Evolutionary conservation across 306 rosid species (phyloP), one percentile per base, ranked within the genome.

Genomic region (Sesbania bispinosa): DNA sequence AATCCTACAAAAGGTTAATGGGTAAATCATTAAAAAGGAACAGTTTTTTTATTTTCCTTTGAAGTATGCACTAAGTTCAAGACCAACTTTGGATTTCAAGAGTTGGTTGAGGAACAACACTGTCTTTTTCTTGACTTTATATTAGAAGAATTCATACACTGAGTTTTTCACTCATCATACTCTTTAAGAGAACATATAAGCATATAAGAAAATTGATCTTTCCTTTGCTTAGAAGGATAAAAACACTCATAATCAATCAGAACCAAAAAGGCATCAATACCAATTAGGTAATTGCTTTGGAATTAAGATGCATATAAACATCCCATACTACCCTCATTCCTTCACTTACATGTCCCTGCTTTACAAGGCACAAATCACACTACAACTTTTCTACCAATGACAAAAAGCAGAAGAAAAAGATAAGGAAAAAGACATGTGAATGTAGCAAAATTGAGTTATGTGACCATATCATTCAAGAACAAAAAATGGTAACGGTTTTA

Each of bases 1-100:
- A 75, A 95, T 95, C 99, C 99, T 95, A 42, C 86, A 86, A 16
- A 24, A 74, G 51, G 19, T 76, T 23, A 58, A 60, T 29, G 62
- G 59, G 64, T 45, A 46, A 72, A 74, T 75, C 57, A 87, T 29
- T 76, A 50, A 62, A 50, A 55, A 57, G 13, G 55, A 19, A 35
- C 35, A 6, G 50, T 29, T 69, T 1, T n/a, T 30, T 6, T 1
- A n/a, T n/a, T n/a, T n/a, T n/a, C n/a, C n/a, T 53, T 19, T 10
- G 20, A 60, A 13, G 21, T 11, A 50, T 26, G 64, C 67, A 47
- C 21, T 8, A 46, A 4, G 14, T 64, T 29, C 57, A 18, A 72
- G 64, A 36, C 19, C 21, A 57, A 63, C 55, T 52, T 20, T 35
- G 39, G 23, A 57, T 14, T 71, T 32, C 33, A 57, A 50, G 32